Percentiles rank a stretch among this genome's conserved stretches.
These are phyloP conservation scores for Nicotiana otophora DNA, from an alignment of 257 asterid genomes.

Conservation along the genomic window DNA sequence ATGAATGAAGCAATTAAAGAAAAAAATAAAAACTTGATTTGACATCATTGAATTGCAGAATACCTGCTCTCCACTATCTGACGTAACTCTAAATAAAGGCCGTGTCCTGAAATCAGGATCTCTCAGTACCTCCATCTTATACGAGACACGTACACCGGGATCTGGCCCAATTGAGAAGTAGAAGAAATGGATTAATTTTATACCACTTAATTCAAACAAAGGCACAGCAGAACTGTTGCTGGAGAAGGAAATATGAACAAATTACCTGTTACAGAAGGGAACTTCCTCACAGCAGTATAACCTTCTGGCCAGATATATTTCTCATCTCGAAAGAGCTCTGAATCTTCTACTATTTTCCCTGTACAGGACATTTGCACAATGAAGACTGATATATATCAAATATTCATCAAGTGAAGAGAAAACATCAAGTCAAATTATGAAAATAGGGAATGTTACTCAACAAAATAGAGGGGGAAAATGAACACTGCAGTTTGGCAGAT, in stretches of 20 bases:
- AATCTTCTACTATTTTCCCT: constrained; percentile 76
- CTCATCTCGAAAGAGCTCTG: constrained; percentile 63
- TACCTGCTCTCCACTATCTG: constrained; percentile 83
- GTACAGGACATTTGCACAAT: constrained; percentile 30
- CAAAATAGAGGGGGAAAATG: not conserved
- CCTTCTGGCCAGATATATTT: constrained; percentile 85
- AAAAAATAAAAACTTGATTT: constrained; percentile 8
- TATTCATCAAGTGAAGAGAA: not conserved
- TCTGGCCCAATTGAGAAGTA: constrained; percentile 31
- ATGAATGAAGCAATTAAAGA: constrained; percentile 2
- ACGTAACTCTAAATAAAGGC: constrained; percentile 74
- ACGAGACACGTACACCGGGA: constrained; percentile 46
- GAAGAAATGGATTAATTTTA: not conserved
- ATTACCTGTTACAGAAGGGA: constrained; percentile 56
- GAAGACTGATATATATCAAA: not conserved
- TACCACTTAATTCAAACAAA: not conserved
- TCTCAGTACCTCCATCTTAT: constrained; percentile 87
- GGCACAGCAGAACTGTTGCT: constrained; percentile 8
- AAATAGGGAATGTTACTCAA: not conserved
- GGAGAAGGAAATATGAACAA: constrained; percentile 12
- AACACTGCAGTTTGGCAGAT: not conserved
- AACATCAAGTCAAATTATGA: not conserved
- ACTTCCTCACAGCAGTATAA: constrained; percentile 72
- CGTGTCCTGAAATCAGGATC: constrained; percentile 54
- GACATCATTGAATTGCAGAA: constrained; percentile 14